A percentile compares a stretch with the other conserved stretches of the same genome.
phyloP scores from a whole-genome alignment of 2,329 filamentous ascomycete genomes.

The Knufia petricola region DNA sequence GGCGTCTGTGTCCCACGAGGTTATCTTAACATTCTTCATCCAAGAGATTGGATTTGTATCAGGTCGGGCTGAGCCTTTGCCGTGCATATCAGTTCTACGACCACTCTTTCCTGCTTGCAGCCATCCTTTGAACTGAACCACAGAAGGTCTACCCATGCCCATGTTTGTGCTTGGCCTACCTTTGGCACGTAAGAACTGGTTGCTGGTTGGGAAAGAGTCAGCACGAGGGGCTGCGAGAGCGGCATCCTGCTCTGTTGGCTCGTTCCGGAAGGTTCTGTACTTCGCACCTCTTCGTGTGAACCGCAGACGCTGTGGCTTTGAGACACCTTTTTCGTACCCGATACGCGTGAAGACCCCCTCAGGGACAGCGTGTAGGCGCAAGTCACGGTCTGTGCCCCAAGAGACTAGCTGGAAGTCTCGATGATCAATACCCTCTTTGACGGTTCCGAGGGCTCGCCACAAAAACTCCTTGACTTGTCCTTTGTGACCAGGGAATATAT shows the following conservation, averaged over 20 bases:
- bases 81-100: constrained; percentile 39
- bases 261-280: constrained; percentile 76
- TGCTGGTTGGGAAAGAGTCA: constrained; percentile 18
- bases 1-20: constrained; percentile 36
- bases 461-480: constrained; percentile 79
- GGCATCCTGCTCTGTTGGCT: constrained; percentile 48
- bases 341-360: constrained; percentile 55
- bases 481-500: constrained; percentile 46
- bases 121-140: constrained; percentile 36
- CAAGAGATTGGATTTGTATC: constrained; percentile 52
- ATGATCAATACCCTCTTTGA: constrained; percentile 61
- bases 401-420: constrained; percentile 89
- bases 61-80: constrained; percentile 37
- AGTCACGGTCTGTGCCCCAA: constrained; percentile 78
- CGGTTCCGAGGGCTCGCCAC: constrained; percentile 68
- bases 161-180: constrained; percentile 30
- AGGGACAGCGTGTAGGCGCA: constrained; percentile 68
- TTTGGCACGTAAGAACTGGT: constrained; percentile 3
- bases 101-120: constrained; percentile 39
- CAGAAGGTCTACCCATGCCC: constrained; percentile 43
- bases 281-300: constrained; percentile 73
- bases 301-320: constrained; percentile 54
- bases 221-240: constrained; percentile 16
- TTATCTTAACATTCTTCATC: constrained; percentile 57
- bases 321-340: constrained; percentile 61